Evolutionary conservation across 345 rosid genomes (phyloP), one percentile per base, ranked within the genome.

Genomic region (Raphanus raphanistrum): DNA sequence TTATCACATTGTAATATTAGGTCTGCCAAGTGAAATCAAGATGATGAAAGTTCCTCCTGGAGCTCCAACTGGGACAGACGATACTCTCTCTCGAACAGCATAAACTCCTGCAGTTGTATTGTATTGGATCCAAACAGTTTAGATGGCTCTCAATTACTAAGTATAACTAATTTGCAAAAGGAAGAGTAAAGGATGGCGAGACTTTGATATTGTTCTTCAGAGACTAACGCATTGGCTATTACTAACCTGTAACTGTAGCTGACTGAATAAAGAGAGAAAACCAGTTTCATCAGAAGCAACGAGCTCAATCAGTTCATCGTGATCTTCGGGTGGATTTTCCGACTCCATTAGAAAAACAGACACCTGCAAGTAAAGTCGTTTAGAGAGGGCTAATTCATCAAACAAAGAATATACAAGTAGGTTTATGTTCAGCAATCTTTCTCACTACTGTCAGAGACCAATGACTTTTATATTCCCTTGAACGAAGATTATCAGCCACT

Each of bases 1-100:
- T 26, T 26, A 26, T 59, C 57, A 58, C 2, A 72, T 3, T 78
- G 77, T 72, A 58, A 58, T 1, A 72, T 3, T 78, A 73, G n/a
- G 9, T 66, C 69, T 48, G 15, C 61, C 12, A 35, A 72, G 58
- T 59, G 3, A 73, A 78, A 73, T 79, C 61, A 79, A 54, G 80
- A 73, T 55, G 66, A 63, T n/a, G 84, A 68, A 67, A 73, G 71
- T 63, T 84, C 86, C 82, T 92, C 97, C 57, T 85, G 71, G 15
- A 84, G 86, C 84, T 92, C 94, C 98, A 88, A 87, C 83, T 86
- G 84, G 87, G 82, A 73, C 73, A 92, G 74, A 58, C 87, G 58
- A 76, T 88, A 89, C 80, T 94, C 98, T 85, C 98, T 86, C 90
- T 92, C 98, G 55, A 87, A 89, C 66, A 88, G 58, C 76, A 94